A percentile compares a stretch with the other conserved stretches of the same genome.
phyloP scores from a whole-genome alignment of 2,329 filamentous ascomycete genomes.

The Pseudocercospora cruenta region DNA sequence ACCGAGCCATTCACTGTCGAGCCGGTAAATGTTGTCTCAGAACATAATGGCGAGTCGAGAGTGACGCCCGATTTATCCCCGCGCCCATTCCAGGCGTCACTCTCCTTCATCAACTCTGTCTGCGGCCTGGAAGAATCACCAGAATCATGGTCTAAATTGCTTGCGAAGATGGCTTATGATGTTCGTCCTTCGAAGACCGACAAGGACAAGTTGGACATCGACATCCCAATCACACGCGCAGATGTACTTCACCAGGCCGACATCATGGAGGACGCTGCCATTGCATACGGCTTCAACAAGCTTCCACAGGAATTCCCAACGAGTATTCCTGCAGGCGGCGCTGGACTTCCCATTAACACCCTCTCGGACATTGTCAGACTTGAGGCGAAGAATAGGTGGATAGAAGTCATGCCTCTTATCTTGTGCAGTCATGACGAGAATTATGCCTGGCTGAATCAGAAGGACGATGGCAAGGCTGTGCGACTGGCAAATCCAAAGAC shows the following conservation, averaged over 20 bases:
- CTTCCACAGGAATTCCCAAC: conserved; percentile 85
- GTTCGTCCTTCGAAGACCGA: conserved; percentile 73
- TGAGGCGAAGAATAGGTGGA: conserved; percentile 95
- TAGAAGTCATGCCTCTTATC: conserved; percentile 92
- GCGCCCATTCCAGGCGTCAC: conserved; percentile 76
- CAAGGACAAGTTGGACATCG: conserved; percentile 71
- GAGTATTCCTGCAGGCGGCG: conserved; percentile 82
- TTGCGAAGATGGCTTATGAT: conserved; percentile 87
- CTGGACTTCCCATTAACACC: conserved; percentile 90
- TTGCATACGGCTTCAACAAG: conserved; percentile 97
- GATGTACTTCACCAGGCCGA: conserved; percentile 96
- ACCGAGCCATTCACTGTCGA: conserved; percentile 89
- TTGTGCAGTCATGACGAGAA: conserved; percentile 98
- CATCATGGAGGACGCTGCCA: conserved; percentile 97
- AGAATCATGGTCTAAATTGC: conserved; percentile 73
- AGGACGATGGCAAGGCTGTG: conserved; percentile 81
- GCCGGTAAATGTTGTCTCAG: conserved; percentile 87
- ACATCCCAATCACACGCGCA: conserved; percentile 84
- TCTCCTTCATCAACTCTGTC: conserved; percentile 92
- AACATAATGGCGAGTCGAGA: conserved; percentile 83
- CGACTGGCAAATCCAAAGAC: conserved; percentile 92
- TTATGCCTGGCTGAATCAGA: conserved; percentile 90
- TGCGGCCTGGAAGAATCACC: conserved; percentile 79
- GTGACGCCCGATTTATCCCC: conserved; percentile 80
- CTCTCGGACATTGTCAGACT: conserved; percentile 85